A percentile compares a stretch with the other conserved stretches of the same genome.
phyloP scores from a whole-genome alignment of 1,284 basidiomycete species.

The Boletus hoseneyae region DNA sequence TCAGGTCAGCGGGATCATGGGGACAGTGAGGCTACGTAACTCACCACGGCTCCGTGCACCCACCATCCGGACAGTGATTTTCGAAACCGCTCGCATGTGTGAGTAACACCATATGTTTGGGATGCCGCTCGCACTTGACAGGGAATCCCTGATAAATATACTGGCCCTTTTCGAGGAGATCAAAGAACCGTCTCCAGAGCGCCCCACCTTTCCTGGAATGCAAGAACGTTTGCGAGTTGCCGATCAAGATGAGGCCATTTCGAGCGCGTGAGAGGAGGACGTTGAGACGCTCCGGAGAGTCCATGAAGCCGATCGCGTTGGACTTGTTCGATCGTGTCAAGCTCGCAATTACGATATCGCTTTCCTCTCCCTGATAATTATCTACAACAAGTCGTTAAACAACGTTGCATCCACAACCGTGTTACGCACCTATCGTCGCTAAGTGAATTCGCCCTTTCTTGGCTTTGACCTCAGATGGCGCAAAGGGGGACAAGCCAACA shows the following conservation, averaged over 20 bases:
- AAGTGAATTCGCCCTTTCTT: constrained; percentile 38
- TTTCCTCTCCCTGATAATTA: constrained; percentile 70
- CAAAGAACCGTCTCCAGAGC: constrained; percentile 49
- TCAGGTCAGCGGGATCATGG: neutral
- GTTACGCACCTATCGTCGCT: constrained; percentile 53
- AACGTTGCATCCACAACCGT: neutral
- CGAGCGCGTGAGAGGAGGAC: constrained; percentile 63
- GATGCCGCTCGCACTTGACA: constrained; percentile 52
- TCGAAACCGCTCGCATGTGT: constrained; percentile 47
- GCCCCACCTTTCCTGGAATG: constrained; percentile 48
- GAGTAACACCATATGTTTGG: constrained; percentile 37
- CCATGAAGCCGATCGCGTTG: constrained; percentile 64
- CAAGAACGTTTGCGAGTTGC: constrained; percentile 55
- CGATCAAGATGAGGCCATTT: constrained; percentile 57
- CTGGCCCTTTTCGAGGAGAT: constrained; percentile 37
- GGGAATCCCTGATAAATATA: constrained; percentile 60
- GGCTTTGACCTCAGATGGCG: constrained; percentile 11
- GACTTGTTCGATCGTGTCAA: constrained; percentile 54
- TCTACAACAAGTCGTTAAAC: constrained; percentile 33
- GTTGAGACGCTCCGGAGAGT: constrained; percentile 58
- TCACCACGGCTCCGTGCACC: constrained; percentile 56
- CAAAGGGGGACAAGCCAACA: constrained; percentile 2
- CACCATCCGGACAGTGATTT: constrained; percentile 52
- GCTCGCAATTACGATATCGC: constrained; percentile 57
- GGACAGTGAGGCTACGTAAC: neutral